phyloP scores from a whole-genome alignment of 2,329 filamentous ascomycete genomes.

The Fusarium foetens region DNA sequence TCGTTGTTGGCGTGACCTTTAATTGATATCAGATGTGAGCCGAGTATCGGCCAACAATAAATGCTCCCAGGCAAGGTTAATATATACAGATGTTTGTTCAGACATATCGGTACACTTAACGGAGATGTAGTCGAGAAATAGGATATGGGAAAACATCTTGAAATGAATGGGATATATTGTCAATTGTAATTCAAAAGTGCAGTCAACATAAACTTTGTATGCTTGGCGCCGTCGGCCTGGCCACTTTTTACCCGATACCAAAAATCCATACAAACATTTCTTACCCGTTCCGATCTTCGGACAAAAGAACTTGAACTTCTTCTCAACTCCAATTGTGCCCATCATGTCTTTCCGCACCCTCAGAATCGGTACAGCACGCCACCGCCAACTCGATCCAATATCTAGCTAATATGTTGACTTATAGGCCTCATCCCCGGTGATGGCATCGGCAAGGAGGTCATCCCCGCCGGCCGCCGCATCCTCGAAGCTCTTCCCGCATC shows the following conservation, averaged over 20 bases:
- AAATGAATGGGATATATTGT: neutral
- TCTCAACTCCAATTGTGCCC: conserved; percentile 39
- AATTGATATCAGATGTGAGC: neutral
- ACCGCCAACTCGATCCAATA: neutral
- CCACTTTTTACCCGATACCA: conserved; percentile 35
- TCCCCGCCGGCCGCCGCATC: conserved; percentile 89
- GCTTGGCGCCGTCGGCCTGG: conserved; percentile 23
- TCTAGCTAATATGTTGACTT: neutral
- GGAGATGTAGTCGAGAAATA: neutral
- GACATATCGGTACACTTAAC: neutral
- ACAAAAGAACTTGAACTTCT: conserved; percentile 40
- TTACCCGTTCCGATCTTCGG: conserved; percentile 43
- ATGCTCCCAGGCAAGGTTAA: neutral
- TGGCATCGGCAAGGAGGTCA: conserved; percentile 98
- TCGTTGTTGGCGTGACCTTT: neutral
- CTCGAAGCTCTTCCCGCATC: conserved; percentile 93
- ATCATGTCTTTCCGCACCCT: conserved; percentile 56
- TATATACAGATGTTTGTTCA: neutral
- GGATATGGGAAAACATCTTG: neutral
- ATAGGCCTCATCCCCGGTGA: conserved; percentile 95
- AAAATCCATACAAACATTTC: conserved; percentile 25
- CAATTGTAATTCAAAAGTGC: neutral
- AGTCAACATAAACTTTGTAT: conserved; percentile 26
- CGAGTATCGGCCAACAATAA: neutral
- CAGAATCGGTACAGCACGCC: conserved; percentile 50